A percentile compares a stretch with the other conserved stretches of the same genome.
Conservation (phyloP, 1,284 basidiomycete species). For the Leccinum griseonigrum region DNA sequence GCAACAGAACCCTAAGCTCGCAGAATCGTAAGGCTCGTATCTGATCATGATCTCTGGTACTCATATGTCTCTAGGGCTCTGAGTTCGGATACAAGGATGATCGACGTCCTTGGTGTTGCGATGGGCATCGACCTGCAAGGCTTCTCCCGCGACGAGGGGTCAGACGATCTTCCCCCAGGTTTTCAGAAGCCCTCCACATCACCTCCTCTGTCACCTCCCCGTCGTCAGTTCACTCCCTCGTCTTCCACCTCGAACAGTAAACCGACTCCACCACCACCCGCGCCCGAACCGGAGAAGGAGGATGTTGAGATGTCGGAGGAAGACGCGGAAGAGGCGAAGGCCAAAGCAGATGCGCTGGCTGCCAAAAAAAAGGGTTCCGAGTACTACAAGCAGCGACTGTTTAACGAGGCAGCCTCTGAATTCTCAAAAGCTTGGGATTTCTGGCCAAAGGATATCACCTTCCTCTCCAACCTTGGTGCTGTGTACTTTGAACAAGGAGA, state of each 20-base stretch:
- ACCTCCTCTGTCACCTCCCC: slow-evolving; percentile 41
- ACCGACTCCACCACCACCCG: slow-evolving; percentile 30
- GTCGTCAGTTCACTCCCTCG: slow-evolving; percentile 43
- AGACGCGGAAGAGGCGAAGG: slow-evolving; percentile 59
- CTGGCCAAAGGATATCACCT: slow-evolving; percentile 93
- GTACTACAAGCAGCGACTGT: slow-evolving; percentile 85
- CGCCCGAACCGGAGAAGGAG: slow-evolving; percentile 38
- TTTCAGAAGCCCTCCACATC: slow-evolving; percentile 38
- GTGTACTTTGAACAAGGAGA: slow-evolving; percentile 94
- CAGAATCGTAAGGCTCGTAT: slow-evolving; percentile 42
- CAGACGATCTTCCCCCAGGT: slow-evolving; percentile 74
- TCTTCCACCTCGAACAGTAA: slow-evolving; percentile 27
- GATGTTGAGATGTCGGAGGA: slow-evolving; percentile 66
- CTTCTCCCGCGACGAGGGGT: slow-evolving; percentile 83
- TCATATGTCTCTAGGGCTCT: slow-evolving; percentile 44
- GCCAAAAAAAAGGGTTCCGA: slow-evolving; percentile 79
- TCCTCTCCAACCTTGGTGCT: slow-evolving; percentile 84
- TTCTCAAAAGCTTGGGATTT: slow-evolving; percentile 91
- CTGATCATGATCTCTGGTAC: background rate
- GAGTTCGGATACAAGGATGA: slow-evolving; percentile 83
- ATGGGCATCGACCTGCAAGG: slow-evolving; percentile 95
- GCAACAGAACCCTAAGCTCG: slow-evolving; percentile 63
- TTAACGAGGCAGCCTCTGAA: slow-evolving; percentile 68
- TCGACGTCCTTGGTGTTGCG: slow-evolving; percentile 87
- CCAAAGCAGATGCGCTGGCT: slow-evolving; percentile 72